phyloP scores from a whole-genome alignment of 805 yeast genomes.

The Ogataea allantospora region DNA sequence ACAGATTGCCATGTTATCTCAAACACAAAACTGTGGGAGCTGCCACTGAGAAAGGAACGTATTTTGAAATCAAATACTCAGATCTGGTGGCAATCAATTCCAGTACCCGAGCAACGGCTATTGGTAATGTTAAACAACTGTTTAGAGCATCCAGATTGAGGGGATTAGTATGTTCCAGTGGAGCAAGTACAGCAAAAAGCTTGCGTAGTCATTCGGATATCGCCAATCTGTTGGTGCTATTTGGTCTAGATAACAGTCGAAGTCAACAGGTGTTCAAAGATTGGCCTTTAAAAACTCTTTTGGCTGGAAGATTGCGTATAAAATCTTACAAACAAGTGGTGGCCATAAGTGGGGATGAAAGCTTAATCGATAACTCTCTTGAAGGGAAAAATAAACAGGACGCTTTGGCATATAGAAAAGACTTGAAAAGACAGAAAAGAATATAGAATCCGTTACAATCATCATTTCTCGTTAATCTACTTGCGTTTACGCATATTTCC shows the following conservation, averaged over 20 bases:
- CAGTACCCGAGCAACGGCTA: constrained; percentile 52
- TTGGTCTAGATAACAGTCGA: constrained; percentile 68
- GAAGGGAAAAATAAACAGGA: constrained; percentile 22
- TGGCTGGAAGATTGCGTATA: constrained; percentile 71
- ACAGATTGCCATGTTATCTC: constrained; percentile 69
- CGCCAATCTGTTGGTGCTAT: constrained; percentile 56
- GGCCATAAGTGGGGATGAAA: constrained; percentile 49
- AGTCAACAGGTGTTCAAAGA: constrained; percentile 58
- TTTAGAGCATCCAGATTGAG: constrained; percentile 78
- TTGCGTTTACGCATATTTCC: constrained; percentile 7
- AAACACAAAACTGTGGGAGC: constrained; percentile 83
- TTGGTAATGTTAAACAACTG: constrained; percentile 70
- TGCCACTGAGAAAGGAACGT: constrained; percentile 79
- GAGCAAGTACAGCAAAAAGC: constrained; percentile 46
- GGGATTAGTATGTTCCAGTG: constrained; percentile 79
- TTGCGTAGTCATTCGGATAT: constrained; percentile 71
- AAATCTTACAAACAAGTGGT: constrained; percentile 78
- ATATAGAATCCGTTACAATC: too few species aligned
- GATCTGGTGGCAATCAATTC: constrained; percentile 41
- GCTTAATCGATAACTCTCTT: constrained; percentile 26
- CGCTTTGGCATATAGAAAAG: constrained; percentile 6
- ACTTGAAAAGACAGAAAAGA: constrained; percentile 7
- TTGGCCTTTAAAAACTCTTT: constrained; percentile 60
- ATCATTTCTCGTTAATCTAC: constrained; percentile 1
- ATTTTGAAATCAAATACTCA: constrained; percentile 74